phyloP scores from a whole-genome alignment of 2,329 filamentous ascomycete species.

The Aspergillus terreus region DNA sequence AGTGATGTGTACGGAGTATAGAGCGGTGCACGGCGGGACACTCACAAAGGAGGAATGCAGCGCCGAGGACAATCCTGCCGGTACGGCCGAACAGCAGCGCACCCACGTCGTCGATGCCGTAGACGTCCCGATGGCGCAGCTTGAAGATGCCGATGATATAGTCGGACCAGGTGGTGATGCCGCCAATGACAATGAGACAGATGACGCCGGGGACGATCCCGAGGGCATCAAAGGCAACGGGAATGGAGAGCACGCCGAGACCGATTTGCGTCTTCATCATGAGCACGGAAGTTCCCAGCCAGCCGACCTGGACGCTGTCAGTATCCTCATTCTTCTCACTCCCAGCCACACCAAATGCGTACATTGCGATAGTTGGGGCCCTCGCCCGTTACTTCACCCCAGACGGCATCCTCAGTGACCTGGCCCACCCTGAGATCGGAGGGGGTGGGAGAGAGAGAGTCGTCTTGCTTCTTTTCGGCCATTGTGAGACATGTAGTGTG shows the following conservation, averaged over 20 bases:
- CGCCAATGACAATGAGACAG: slow-evolving; percentile 36
- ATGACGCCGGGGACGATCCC: slow-evolving; percentile 49
- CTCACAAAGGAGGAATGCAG: slow-evolving; percentile 16
- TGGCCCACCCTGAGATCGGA: too few species aligned
- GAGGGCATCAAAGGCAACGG: slow-evolving; percentile 42
- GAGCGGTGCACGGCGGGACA: background rate
- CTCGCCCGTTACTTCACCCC: slow-evolving; percentile 32
- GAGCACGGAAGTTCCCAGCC: slow-evolving; percentile 41
- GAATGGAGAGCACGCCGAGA: slow-evolving; percentile 47
- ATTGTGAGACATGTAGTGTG: too few species aligned
- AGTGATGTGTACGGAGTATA: background rate
- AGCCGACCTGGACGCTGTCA: slow-evolving; percentile 32
- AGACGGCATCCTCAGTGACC: slow-evolving; percentile 26
- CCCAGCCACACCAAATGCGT: background rate
- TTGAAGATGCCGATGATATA: slow-evolving; percentile 52
- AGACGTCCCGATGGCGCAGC: slow-evolving; percentile 51
- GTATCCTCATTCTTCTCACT: background rate
- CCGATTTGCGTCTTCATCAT: slow-evolving; percentile 48
- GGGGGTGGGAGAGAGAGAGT: too few species aligned
- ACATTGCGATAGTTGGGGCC: slow-evolving; percentile 33
- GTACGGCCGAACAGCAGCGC: slow-evolving; percentile 51
- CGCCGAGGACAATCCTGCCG: slow-evolving; percentile 47
- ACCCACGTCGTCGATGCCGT: slow-evolving; percentile 56
- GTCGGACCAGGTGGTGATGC: slow-evolving; percentile 48
- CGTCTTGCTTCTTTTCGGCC: too few species aligned